Percentiles rank a stretch among this genome's conserved stretches.
These are phyloP conservation scores for Thelonectria blattea DNA, from an alignment of 2,329 filamentous ascomycete species.

Conservation along the genomic window DNA sequence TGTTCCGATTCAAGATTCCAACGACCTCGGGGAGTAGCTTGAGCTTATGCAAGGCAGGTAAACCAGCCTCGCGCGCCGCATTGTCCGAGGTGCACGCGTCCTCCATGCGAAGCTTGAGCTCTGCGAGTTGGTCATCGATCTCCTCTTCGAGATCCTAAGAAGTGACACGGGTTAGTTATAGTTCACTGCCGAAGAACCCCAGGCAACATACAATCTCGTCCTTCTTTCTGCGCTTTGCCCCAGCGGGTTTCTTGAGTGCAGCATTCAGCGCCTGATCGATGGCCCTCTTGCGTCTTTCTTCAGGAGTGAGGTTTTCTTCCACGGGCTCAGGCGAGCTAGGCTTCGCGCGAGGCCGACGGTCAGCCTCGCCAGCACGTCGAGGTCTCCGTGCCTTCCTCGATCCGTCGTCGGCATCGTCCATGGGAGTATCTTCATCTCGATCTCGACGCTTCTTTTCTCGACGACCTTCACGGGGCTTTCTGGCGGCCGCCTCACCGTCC, in stretches of 20 bases:
- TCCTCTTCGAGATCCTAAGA: conserved; percentile 83
- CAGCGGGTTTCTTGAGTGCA: conserved; percentile 77
- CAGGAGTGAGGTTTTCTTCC: conserved; percentile 80
- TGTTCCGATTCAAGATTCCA: conserved; percentile 86
- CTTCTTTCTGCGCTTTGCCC: conserved; percentile 75
- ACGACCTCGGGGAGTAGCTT: conserved; percentile 92
- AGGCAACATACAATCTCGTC: conserved; percentile 76
- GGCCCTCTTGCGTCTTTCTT: conserved; percentile 82
- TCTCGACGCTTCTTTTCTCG: conserved; percentile 69
- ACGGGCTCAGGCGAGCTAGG: conserved; percentile 62
- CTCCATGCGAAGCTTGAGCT: conserved; percentile 89
- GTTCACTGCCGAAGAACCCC: neutral
- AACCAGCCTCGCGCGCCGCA: conserved; percentile 75
- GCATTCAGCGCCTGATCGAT: conserved; percentile 88
- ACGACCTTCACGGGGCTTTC: conserved; percentile 78
- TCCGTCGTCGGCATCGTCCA: conserved; percentile 55
- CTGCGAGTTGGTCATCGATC: conserved; percentile 87
- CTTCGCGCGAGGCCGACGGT: conserved; percentile 55
- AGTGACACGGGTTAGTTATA: conserved; percentile 27
- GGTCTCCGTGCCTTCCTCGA: conserved; percentile 55
- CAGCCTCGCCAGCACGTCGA: conserved; percentile 52
- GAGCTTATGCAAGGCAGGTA: conserved; percentile 90
- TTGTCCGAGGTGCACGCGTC: conserved; percentile 88
- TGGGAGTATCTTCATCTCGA: conserved; percentile 54
- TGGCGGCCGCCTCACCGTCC: conserved; percentile 65